phyloP scores from a whole-genome alignment of 352 stramenopile species.

The Pythium rhizo-oryzae region DNA sequence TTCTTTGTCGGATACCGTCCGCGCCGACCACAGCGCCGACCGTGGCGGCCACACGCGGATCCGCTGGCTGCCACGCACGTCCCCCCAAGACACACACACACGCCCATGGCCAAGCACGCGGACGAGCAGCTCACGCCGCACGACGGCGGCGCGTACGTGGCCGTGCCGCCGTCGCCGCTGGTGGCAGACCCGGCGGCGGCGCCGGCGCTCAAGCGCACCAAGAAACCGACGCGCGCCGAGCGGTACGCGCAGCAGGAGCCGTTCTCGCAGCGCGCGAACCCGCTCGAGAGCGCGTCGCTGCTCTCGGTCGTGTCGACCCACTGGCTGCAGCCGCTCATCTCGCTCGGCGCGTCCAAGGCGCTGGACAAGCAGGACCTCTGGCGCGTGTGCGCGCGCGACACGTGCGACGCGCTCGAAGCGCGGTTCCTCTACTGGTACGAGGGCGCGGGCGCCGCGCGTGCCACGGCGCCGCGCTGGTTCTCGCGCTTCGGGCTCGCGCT shows the following conservation, averaged over 20 bases:
- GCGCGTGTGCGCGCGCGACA: slow-evolving; percentile 33
- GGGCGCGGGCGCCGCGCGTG: background rate
- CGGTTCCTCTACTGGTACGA: slow-evolving; percentile 30
- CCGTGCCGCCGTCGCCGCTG: slow-evolving; percentile 25
- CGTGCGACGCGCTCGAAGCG: slow-evolving; percentile 31
- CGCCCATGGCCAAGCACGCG: background rate
- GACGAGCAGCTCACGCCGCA: background rate
- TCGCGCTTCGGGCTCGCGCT: slow-evolving; percentile 35
- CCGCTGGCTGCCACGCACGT: background rate
- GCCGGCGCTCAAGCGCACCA: background rate
- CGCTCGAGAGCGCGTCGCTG: slow-evolving; percentile 38
- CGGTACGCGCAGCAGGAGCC: slow-evolving; percentile 35
- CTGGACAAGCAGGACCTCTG: slow-evolving; percentile 48
- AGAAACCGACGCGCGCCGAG: slow-evolving; percentile 20
- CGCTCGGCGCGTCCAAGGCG: slow-evolving; percentile 36
- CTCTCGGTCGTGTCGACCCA: slow-evolving; percentile 35
- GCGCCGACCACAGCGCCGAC: no score
- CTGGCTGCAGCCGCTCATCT: slow-evolving; percentile 46
- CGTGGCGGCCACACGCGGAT: no score
- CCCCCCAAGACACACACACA: no score
- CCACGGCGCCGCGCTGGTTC: slow-evolving; percentile 3
- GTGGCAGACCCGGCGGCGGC: background rate
- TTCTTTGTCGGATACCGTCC: background rate
- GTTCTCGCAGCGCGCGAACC: slow-evolving; percentile 30
- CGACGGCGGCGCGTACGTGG: slow-evolving; percentile 16